Percentiles rank a stretch among this genome's conserved stretches.
Evolutionary conservation across 768 basidiomycete genomes (phyloP).

Genomic region (Kwoniella pini): DNA sequence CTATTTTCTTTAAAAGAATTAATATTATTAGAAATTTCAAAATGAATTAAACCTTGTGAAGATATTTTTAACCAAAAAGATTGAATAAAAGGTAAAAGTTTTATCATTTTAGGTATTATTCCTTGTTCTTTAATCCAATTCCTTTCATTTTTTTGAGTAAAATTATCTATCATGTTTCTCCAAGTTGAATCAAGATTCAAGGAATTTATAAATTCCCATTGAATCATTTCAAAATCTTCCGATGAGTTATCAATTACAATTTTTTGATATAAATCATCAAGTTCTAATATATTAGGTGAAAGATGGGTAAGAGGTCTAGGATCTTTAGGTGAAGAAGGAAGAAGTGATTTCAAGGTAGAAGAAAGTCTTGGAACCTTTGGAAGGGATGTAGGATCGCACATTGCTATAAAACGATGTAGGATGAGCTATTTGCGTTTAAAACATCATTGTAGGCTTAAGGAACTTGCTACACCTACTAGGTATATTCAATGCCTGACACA

Average conservation of each 20-base stretch:
- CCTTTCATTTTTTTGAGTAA: constrained; percentile 58
- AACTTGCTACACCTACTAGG: constrained; percentile 58
- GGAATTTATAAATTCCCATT: constrained; percentile 69
- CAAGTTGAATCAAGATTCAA: constrained; percentile 70
- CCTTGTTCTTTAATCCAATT: constrained; percentile 65
- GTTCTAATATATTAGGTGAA: constrained; percentile 84
- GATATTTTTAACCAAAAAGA: constrained; percentile 86
- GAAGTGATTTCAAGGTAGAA: constrained; percentile 57
- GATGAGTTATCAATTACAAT: constrained; percentile 38
- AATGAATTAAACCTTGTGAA: constrained; percentile 55
- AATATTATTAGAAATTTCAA: constrained; percentile 17
- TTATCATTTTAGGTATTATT: constrained; percentile 74
- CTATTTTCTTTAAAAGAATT: not conserved
- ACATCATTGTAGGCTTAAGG: too few relatives aligned
- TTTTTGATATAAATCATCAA: constrained; percentile 57
- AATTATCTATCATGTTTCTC: constrained; percentile 66
- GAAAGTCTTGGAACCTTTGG: constrained; percentile 73
- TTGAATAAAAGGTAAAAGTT: constrained; percentile 80
- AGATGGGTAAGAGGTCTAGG: constrained; percentile 63
- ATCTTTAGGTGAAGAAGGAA: constrained; percentile 3
- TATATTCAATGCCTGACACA: constrained; percentile 60
- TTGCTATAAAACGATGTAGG: constrained; percentile 65
- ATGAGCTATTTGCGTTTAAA: too few relatives aligned
- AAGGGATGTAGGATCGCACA: constrained; percentile 94
- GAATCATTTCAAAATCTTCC: constrained; percentile 59